Evolutionary conservation across 2,329 filamentous ascomycete genomes (phyloP).

Genomic region (Achaetomium macrosporum): DNA sequence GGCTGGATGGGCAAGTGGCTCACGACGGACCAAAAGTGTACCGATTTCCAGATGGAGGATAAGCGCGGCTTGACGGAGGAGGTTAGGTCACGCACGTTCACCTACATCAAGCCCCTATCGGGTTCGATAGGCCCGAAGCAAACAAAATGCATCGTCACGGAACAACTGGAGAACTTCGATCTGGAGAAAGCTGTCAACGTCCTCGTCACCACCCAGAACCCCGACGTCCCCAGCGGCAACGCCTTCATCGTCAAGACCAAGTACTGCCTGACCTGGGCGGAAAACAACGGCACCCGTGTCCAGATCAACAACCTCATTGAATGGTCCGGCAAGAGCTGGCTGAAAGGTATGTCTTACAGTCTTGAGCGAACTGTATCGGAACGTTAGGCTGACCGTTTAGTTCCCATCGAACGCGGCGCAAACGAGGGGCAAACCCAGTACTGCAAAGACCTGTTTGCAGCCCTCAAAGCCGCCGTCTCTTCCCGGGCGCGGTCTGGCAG

Average conservation of each 20-base stretch:
- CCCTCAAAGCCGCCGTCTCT: conserved; percentile 66
- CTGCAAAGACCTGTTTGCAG: conserved; percentile 70
- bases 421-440: conserved; percentile 84
- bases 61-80: conserved; percentile 72
- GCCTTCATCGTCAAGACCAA: conserved; percentile 88
- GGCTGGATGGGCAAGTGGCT: conserved; percentile 84
- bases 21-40: conserved; percentile 78
- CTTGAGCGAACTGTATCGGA: not conserved
- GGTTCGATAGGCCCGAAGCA: conserved; percentile 83
- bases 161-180: conserved; percentile 78
- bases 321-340: conserved; percentile 97
- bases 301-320: conserved; percentile 87
- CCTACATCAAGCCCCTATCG: conserved; percentile 86
- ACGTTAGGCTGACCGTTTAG: conserved; percentile 39
- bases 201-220: conserved; percentile 78
- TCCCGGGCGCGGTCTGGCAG: conserved; percentile 52
- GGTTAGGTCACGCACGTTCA: conserved; percentile 67
- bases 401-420: conserved; percentile 91
- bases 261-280: conserved; percentile 90
- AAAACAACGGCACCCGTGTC: conserved; percentile 77
- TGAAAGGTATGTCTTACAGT: conserved; percentile 64
- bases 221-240: conserved; percentile 91
- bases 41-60: conserved; percentile 81
- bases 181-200: conserved; percentile 81
- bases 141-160: conserved; percentile 87